Percentiles rank a stretch among this genome's conserved stretches.
phyloP scores from a whole-genome alignment of 78 protist genomes.

The Guillardia theta region DNA sequence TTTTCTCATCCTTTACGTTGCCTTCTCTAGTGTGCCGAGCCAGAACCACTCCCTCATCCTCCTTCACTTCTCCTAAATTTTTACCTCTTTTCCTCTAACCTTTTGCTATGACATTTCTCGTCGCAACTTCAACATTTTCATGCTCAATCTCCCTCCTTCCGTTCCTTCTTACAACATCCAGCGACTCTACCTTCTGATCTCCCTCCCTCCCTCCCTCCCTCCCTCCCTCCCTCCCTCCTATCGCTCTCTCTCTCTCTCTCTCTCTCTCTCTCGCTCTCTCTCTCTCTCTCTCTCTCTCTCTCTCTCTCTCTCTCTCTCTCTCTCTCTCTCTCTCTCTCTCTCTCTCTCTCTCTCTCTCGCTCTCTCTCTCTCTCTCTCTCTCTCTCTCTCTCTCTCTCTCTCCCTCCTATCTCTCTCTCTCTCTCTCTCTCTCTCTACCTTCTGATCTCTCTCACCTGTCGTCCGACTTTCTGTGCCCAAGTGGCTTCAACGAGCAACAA shows the following conservation, averaged over 20 bases:
- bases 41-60: no score
- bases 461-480: no score
- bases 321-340: not conserved
- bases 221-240: not conserved
- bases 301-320: not conserved
- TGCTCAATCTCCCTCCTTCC: no score
- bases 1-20: no score
- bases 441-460: not conserved
- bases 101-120: no score
- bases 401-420: not conserved
- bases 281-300: not conserved
- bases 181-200: not conserved
- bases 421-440: not conserved
- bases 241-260: not conserved
- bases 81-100: no score
- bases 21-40: no score
- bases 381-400: not conserved
- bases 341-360: not conserved
- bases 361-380: not conserved
- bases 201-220: not conserved
- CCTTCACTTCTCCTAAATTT: no score
- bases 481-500: no score
- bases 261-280: not conserved
- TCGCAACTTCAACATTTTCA: no score
- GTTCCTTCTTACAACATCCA: no score